Evolutionary conservation across 73 alveolate genomes (phyloP), one percentile per base, ranked within the genome.

Genomic region (Paramecium biaurelia): DNA sequence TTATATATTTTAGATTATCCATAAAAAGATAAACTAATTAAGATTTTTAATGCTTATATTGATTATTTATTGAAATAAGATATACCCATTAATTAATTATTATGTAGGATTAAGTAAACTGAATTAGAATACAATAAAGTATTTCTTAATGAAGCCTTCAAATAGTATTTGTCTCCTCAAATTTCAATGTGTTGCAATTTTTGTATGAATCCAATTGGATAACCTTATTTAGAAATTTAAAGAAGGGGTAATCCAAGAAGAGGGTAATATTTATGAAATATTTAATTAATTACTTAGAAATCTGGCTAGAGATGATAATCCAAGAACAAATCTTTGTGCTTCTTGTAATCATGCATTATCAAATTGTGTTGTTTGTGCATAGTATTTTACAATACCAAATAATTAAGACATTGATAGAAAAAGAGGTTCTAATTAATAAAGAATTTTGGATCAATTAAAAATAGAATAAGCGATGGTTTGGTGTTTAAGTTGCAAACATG

Each of bases 401-500:
- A 30, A 23, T 26, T 38, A 72, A 38, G 63, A 72, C 38, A 35
- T 35, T n/a, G 59, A 72, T 72, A 14, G 63, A 21, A 43, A 45
- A 45, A 79, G 90, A 79, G 24, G 90, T 3, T 42, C 90, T 26
- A 72, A 72, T 42, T 42, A 79, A 30, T 43, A 79, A 79, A 79
- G 45, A 24, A 21, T 37, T 5, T 37, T 34, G 37, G 87, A 32
- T 4, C n/a, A 28, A 15, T 37, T 74, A 74, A 34, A 74, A 37
- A 37, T 74, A 14, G 37, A 34, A 21, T 15, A 43, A 45, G 76
- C 90, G 0, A 20, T 42, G 10, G 76, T 42, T 20, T 79, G 90
- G 90, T 79, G 74, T 79, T 41, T 79, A 11, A 79, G 37, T 18
- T 79, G 90, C 24, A 79, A 79, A 79, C 76, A 79, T 47, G 90